Conservation (phyloP, 2,329 filamentous ascomycete species). For the Colletotrichum sp. region DNA sequence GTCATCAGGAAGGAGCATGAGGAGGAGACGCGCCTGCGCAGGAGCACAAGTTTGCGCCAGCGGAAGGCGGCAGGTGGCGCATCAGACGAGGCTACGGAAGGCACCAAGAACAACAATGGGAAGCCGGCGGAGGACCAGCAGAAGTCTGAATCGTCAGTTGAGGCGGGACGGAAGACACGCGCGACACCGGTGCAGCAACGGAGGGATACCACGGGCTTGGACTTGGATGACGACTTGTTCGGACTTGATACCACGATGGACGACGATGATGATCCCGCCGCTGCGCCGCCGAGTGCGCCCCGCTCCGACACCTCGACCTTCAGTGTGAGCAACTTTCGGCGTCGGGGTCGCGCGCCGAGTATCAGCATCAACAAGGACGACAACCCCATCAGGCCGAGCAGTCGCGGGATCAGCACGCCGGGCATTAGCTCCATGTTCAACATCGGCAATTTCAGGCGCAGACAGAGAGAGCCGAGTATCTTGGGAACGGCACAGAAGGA, state of each 20-base stretch:
- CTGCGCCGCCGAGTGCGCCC: slow-evolving; percentile 33
- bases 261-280: slow-evolving; percentile 43
- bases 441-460: slow-evolving; percentile 62
- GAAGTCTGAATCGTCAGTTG: slow-evolving; percentile 37
- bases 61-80: slow-evolving; percentile 27
- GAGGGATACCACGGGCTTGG: slow-evolving; percentile 52
- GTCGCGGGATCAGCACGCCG: slow-evolving; percentile 52
- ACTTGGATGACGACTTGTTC: slow-evolving; percentile 55
- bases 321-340: slow-evolving; percentile 51
- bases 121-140: slow-evolving; percentile 28
- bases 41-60: slow-evolving; percentile 17
- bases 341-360: slow-evolving; percentile 50
- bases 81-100: slow-evolving; percentile 41
- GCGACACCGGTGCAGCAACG: slow-evolving; percentile 37
- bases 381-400: slow-evolving; percentile 58
- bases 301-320: slow-evolving; percentile 52
- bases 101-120: slow-evolving; percentile 30
- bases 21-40: slow-evolving; percentile 9
- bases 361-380: slow-evolving; percentile 54
- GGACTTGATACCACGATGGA: slow-evolving; percentile 41
- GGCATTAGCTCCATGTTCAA: slow-evolving; percentile 57
- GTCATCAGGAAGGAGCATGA: slow-evolving; percentile 26
- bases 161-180: slow-evolving; percentile 40
- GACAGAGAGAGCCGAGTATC: slow-evolving; percentile 66
- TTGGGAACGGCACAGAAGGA: slow-evolving; percentile 56